A percentile compares a stretch with the other conserved stretches of the same genome.
Conservation (phyloP, 257 asterid species). For the Primulina tabacum region DNA sequence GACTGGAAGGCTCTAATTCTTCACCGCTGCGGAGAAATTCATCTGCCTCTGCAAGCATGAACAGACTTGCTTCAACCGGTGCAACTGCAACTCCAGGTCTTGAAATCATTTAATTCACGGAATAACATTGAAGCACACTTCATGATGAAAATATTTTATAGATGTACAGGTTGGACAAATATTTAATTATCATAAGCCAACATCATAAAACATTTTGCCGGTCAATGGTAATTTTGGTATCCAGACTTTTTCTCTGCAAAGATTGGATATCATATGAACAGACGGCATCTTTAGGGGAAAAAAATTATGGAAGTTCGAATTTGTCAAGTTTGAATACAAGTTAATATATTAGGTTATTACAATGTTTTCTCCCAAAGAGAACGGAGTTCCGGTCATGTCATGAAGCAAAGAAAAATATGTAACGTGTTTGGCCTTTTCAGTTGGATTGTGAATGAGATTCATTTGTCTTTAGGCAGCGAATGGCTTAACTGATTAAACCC, state of each 20-base stretch:
- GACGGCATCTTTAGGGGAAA: neutral
- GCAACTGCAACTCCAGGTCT: slow-evolving; percentile 57
- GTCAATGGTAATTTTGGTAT: neutral
- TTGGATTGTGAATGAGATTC: neutral
- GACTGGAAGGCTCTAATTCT: slow-evolving; percentile 45
- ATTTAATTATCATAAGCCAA: no score
- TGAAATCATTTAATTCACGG: slow-evolving; percentile 1
- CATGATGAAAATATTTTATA: neutral
- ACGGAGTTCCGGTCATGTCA: neutral
- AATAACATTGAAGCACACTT: neutral
- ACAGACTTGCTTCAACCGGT: slow-evolving; percentile 44
- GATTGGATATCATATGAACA: neutral
- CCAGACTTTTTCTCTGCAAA: neutral
- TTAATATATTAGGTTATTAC: neutral
- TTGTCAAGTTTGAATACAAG: neutral
- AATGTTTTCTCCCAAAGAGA: neutral
- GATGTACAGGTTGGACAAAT: neutral
- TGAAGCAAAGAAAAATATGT: neutral
- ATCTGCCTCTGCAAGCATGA: slow-evolving; percentile 66
- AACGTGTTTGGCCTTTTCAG: neutral
- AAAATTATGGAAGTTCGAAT: neutral
- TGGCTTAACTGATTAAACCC: neutral
- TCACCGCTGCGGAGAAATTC: slow-evolving; percentile 68
- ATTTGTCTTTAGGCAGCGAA: neutral
- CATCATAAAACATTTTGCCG: neutral